These are phyloP conservation scores for Trichoderma aggressivum DNA, from an alignment of 2,329 filamentous ascomycete species.

Conservation along the genomic window DNA sequence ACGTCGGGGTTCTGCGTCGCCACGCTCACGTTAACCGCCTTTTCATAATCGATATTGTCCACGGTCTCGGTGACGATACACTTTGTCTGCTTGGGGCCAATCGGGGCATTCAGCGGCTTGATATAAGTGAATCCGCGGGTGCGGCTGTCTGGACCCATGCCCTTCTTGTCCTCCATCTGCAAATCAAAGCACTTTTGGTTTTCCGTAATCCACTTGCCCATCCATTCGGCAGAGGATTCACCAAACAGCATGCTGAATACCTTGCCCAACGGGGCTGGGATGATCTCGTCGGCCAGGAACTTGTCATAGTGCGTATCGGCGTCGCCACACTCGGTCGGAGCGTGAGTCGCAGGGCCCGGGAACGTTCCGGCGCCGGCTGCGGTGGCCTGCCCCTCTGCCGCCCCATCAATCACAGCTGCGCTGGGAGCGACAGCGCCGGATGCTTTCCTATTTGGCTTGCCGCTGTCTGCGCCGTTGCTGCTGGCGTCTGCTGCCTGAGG, in stretches of 20 bases:
- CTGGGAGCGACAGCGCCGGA: constrained; percentile 54
- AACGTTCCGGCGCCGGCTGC: constrained; percentile 58
- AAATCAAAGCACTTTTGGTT: constrained; percentile 91
- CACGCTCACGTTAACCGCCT: constrained; percentile 75
- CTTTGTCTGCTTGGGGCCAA: constrained; percentile 92
- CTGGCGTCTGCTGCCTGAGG: constrained; percentile 39
- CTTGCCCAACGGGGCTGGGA: constrained; percentile 85
- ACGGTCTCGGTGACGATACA: constrained; percentile 83
- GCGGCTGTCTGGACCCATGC: constrained; percentile 70
- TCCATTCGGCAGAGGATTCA: constrained; percentile 71
- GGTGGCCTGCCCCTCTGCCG: constrained; percentile 45
- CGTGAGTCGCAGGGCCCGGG: constrained; percentile 78
- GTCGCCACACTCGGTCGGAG: constrained; percentile 83
- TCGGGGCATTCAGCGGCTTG: constrained; percentile 78
- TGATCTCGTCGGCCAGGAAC: constrained; percentile 77
- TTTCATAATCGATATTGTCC: constrained; percentile 84
- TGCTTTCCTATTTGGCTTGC: constrained; percentile 67
- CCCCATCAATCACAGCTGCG: constrained; percentile 46
- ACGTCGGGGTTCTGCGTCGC: constrained; percentile 92
- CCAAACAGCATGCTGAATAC: constrained; percentile 89
- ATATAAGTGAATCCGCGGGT: constrained; percentile 79
- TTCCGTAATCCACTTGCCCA: constrained; percentile 78
- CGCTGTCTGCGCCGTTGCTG: constrained; percentile 49
- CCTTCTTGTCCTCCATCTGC: constrained; percentile 80
- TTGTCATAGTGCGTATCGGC: constrained; percentile 77